Conservation (phyloP, 352 stramenopile species). For the Pythium diclinum region DNA sequence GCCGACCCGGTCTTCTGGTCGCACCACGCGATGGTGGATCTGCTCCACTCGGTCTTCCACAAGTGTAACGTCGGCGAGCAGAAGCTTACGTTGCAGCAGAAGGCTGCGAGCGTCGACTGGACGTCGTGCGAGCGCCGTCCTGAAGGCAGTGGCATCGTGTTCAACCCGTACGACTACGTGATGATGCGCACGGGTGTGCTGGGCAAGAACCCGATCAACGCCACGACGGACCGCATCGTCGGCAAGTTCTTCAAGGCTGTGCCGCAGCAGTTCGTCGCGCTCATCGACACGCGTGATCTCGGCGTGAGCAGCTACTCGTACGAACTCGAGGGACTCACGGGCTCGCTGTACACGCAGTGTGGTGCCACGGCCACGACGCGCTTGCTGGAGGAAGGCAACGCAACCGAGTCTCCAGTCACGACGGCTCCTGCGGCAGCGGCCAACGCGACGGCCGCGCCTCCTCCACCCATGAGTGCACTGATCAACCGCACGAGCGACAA, state of each 20-base stretch:
- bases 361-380: neutral
- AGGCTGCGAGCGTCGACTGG: conserved; percentile 44
- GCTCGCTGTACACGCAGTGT: conserved; percentile 22
- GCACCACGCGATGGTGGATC: conserved; percentile 63
- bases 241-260: conserved; percentile 15
- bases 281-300: conserved; percentile 24
- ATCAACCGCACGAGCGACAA: conserved; percentile 5
- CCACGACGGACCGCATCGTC: conserved; percentile 9
- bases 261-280: conserved; percentile 15
- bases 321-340: conserved; percentile 24
- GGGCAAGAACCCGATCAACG: conserved; percentile 28
- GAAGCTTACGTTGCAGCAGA: conserved; percentile 45
- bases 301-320: conserved; percentile 35
- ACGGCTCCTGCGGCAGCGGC: neutral
- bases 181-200: conserved; percentile 43
- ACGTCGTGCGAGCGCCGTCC: conserved; percentile 38
- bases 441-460: neutral
- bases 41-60: conserved; percentile 69
- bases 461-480: conserved; percentile 5
- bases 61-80: conserved; percentile 54
- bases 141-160: conserved; percentile 27
- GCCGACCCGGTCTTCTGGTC: conserved; percentile 76
- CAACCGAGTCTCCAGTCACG: neutral
- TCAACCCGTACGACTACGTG: conserved; percentile 41
- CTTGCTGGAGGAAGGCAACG: neutral